Conservation (phyloP, 306 rosid genomes). For the Fagus sylvatica region DNA sequence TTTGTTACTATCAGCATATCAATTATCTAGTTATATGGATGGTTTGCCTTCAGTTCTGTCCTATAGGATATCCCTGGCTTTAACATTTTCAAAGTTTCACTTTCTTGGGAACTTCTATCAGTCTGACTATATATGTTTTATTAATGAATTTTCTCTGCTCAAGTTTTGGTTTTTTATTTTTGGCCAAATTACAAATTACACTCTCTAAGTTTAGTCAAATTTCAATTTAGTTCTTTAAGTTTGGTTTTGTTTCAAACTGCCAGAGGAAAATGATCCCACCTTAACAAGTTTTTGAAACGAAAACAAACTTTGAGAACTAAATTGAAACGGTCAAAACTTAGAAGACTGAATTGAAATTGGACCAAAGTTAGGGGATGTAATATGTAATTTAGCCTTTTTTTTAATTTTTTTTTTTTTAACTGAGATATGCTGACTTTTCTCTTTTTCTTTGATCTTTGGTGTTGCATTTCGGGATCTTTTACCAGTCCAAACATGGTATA, state of each 20-base stretch:
- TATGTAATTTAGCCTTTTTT: too few relatives aligned
- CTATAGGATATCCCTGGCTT: not conserved
- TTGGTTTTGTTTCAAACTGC: too few relatives aligned
- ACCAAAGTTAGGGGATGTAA: too few relatives aligned
- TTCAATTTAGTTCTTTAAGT: too few relatives aligned
- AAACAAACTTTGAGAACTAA: too few relatives aligned
- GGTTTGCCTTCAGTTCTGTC: not conserved
- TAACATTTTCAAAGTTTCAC: not conserved
- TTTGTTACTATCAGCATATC: not conserved
- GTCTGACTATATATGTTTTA: not conserved
- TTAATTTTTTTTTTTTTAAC: not conserved
- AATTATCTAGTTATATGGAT: not conserved
- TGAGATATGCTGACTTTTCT: conserved; percentile 38
- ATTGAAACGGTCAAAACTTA: too few relatives aligned
- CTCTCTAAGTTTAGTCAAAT: too few relatives aligned
- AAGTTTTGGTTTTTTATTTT: not conserved
- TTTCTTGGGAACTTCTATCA: not conserved
- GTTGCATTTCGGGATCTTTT: conserved; percentile 32
- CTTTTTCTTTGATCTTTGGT: conserved; percentile 28
- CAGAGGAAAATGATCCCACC: too few relatives aligned
- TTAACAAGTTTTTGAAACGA: too few relatives aligned
- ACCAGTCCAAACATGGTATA: conserved; percentile 91
- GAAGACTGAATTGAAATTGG: too few relatives aligned
- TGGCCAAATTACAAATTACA: not conserved
- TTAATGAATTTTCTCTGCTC: not conserved